Evolutionary conservation across 2,329 filamentous ascomycete species (phyloP).

Genomic region (Apiospora saccharicola): DNA sequence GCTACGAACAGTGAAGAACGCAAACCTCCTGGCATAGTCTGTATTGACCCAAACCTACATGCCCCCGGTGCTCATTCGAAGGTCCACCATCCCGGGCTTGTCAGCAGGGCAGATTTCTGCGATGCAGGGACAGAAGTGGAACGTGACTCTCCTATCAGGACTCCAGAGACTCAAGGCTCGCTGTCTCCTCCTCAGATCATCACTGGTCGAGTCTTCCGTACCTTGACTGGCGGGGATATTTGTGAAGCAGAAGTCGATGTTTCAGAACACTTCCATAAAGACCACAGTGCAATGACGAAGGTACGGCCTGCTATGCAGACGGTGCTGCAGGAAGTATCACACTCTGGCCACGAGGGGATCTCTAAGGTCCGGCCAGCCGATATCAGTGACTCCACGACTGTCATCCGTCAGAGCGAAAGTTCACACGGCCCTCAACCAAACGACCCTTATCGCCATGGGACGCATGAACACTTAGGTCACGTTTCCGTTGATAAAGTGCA

Average conservation of each 20-base stretch:
- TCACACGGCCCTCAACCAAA: background rate
- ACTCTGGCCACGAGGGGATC: slow-evolving; percentile 18
- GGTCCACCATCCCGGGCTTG: slow-evolving; percentile 31
- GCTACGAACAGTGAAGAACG: background rate
- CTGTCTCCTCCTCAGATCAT: slow-evolving; percentile 16
- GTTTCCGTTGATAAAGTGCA: slow-evolving; percentile 33
- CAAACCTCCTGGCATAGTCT: slow-evolving; percentile 27
- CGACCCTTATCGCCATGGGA: slow-evolving; percentile 24
- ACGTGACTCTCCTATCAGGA: slow-evolving; percentile 31
- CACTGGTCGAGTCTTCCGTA: slow-evolving; percentile 29
- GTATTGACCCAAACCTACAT: slow-evolving; percentile 32
- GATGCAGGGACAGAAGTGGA: slow-evolving; percentile 31
- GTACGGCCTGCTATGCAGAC: slow-evolving; percentile 31
- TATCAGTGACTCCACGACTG: background rate
- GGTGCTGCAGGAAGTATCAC: background rate
- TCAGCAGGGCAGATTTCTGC: slow-evolving; percentile 30
- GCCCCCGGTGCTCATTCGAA: slow-evolving; percentile 28
- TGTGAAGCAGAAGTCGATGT: slow-evolving; percentile 31
- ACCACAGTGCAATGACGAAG: slow-evolving; percentile 31
- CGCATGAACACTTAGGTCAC: slow-evolving; percentile 29
- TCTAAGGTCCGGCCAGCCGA: slow-evolving; percentile 24
- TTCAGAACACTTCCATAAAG: slow-evolving; percentile 31
- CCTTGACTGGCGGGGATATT: slow-evolving; percentile 30
- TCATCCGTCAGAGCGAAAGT: slow-evolving; percentile 25
- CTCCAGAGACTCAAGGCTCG: slow-evolving; percentile 24